These are phyloP conservation scores for Fraxinus latifolia DNA, from an alignment of 305 asterid species.

Conservation along the genomic window DNA sequence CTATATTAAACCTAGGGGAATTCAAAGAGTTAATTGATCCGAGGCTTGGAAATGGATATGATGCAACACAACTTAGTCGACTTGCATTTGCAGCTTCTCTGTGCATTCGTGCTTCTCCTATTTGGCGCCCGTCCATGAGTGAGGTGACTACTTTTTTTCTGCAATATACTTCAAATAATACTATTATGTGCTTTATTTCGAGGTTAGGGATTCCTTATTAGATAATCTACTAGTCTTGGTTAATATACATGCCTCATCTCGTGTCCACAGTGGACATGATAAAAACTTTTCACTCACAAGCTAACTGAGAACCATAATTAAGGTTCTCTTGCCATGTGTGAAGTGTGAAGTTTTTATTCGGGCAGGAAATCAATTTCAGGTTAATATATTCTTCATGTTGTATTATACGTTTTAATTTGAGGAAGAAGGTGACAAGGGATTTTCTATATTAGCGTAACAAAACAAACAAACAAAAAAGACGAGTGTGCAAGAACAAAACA, in stretches of 20 bases:
- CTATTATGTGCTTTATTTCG: not conserved
- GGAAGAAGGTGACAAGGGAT: not conserved
- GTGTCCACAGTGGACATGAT: not conserved
- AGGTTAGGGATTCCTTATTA: not conserved
- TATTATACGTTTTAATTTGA: too few relatives aligned
- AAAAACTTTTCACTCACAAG: not conserved
- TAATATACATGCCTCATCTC: not conserved
- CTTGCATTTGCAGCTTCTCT: conserved; percentile 80
- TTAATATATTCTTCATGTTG: not conserved
- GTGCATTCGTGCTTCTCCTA: conserved; percentile 75
- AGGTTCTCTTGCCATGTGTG: too few relatives aligned
- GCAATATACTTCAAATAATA: too few relatives aligned
- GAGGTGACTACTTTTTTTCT: conserved; percentile 45
- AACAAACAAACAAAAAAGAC: not conserved
- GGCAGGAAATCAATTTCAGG: not conserved
- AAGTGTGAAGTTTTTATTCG: too few relatives aligned
- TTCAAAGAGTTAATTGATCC: conserved; percentile 66
- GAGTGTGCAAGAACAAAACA: not conserved
- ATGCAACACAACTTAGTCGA: conserved; percentile 45
- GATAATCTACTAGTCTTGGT: too few relatives aligned
- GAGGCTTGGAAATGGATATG: conserved; percentile 55
- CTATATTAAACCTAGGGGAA: conserved; percentile 62
- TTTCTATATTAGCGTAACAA: not conserved
- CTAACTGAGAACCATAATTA: not conserved
- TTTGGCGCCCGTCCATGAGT: conserved; percentile 86